These are phyloP conservation scores for Centrapalus pauciflorus DNA, from an alignment of 129 eudicot genomes.

Conservation along the genomic window DNA sequence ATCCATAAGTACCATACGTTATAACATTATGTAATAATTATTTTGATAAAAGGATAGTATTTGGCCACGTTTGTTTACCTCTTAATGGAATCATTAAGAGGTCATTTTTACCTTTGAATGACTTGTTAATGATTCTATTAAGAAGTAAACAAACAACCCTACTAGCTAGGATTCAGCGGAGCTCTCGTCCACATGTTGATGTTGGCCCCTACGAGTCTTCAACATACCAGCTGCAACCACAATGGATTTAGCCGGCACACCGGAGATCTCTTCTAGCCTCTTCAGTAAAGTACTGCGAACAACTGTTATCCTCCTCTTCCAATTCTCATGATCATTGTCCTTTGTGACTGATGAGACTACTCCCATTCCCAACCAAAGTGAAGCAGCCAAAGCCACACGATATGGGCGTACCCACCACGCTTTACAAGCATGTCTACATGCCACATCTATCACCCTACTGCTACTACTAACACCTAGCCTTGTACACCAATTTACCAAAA, in stretches of 20 bases:
- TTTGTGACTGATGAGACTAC: background rate
- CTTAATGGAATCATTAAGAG: too few relatives aligned
- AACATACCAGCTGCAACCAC: constrained; percentile 17
- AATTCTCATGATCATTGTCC: background rate
- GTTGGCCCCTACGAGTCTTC: background rate
- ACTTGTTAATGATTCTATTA: too few relatives aligned
- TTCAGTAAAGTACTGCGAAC: constrained; percentile 14
- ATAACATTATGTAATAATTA: too few relatives aligned
- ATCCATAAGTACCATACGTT: too few relatives aligned
- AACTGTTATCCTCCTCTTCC: background rate
- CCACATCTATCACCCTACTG: constrained; percentile 14
- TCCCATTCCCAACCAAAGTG: constrained; percentile 55
- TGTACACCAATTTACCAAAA: constrained; percentile 46
- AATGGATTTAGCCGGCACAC: constrained; percentile 56
- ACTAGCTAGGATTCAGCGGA: constrained; percentile 37
- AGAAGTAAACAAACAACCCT: too few relatives aligned
- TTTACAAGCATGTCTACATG: constrained; percentile 16
- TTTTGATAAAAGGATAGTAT: too few relatives aligned
- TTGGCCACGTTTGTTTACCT: too few relatives aligned
- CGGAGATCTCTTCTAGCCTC: constrained; percentile 45
- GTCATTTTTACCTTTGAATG: too few relatives aligned
- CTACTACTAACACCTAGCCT: constrained; percentile 19
- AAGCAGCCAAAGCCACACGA: constrained; percentile 46
- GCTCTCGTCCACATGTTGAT: constrained; percentile 33
- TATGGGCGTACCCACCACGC: constrained; percentile 28